These are phyloP conservation scores for Poa pratensis DNA, from an alignment of 176 grass and related monocot species.

Conservation along the genomic window DNA sequence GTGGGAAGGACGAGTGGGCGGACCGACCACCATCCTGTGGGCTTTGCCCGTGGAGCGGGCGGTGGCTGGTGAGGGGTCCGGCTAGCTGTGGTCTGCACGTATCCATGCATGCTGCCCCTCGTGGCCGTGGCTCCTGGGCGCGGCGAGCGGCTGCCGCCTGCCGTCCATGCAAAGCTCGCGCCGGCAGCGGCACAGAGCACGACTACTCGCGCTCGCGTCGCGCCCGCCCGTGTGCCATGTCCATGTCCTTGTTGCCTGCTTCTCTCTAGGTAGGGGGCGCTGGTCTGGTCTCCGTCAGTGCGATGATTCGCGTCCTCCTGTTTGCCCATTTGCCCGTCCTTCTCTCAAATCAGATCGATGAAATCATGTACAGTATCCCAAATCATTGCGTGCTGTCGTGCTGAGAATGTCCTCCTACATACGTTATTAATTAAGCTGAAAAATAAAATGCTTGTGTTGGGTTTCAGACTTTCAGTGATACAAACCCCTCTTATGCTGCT, in stretches of 20 bases:
- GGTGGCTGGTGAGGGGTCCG: neutral
- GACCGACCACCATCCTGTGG: constrained; percentile 21
- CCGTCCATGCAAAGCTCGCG: neutral
- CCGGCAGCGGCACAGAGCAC: neutral
- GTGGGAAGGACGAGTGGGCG: neutral
- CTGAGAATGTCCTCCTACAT: too few species aligned
- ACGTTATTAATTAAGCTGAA: too few species aligned
- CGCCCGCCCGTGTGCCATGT: neutral
- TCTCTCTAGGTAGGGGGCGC: neutral
- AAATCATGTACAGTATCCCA: neutral
- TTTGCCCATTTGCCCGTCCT: neutral
- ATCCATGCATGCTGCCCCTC: neutral
- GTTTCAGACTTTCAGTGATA: too few species aligned
- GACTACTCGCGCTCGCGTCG: neutral
- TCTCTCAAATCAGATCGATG: neutral
- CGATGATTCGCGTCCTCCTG: neutral
- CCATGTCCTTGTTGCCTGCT: neutral
- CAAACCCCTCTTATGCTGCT: too few species aligned
- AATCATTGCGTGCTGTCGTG: too few species aligned
- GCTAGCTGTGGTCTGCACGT: neutral
- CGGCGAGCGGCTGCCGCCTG: constrained; percentile 9
- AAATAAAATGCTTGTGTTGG: too few species aligned
- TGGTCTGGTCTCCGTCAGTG: neutral
- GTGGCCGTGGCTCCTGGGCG: neutral
- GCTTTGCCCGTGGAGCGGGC: constrained; percentile 10